Base-by-base conservation (phyloP, 345 rosid species). In the Mangifera indica region DNA sequence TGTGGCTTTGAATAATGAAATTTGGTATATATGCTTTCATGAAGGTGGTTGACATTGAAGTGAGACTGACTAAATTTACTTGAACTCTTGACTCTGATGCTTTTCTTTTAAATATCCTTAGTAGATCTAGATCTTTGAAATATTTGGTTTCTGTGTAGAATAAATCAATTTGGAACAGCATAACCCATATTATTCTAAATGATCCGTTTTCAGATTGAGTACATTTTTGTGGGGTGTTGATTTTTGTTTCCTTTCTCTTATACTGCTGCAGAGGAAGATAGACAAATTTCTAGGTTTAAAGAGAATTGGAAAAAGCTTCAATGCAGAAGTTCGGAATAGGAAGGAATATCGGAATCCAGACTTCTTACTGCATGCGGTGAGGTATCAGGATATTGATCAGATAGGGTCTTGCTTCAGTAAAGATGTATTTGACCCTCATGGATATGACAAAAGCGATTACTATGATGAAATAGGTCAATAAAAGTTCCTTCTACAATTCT, bases 321-420 rank as follows among this genome's bases (percentile, higher is more conserved):
- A 93, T 81, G 85, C 91, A 13, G 99, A 95, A 79, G 98, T 95
- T 45, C 86, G 98, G 54, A 93, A 93, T 85, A 89, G 87, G 74
- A 95, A 95, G 82, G 98, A 91, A 72, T 95, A 95, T 69, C 81
- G 99, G 70, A 95, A 93, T 73, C 99, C 97, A 2, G 98, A 93
- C 77, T 95, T 95, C 74, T 82, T 93, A 76, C 81, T 91, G 67
- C 97, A 95, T 73, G 98, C 97, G 0, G 99, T 95, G 72, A 87
- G 88, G 79, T 93, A 93, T 78, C 97, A 95, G 76, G 94, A 87
- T 66, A 93, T 95, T 56, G 97, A 95, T 77, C 94, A 89, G 87
- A 85, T 84, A 40, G 98, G 99, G 54, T 89, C 98, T 64, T 93
- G 97, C 89, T 89, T 95, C 82, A 77, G 86, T 72, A 91, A 95